Evolutionary conservation across 2,329 filamentous ascomycete genomes (phyloP), one percentile per base, ranked within the genome.

Genomic region (Mycogone perniciosa): DNA sequence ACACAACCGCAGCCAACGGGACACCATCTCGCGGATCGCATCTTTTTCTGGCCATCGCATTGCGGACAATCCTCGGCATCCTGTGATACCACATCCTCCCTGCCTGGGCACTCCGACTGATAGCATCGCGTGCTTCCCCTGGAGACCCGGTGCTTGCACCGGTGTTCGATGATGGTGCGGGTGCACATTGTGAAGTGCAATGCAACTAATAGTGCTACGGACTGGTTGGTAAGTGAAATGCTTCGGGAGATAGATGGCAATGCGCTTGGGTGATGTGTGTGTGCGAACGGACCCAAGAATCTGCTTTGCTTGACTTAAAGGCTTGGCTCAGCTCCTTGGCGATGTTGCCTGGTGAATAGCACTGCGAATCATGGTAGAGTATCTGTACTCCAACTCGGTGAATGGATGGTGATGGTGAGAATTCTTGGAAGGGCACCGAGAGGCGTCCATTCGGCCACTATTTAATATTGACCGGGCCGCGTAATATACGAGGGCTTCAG

Each of bases 111-210:
- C 27, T 63, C 52, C 5, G 62, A 60, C 39, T 55, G 53, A 46
- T 64, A 70, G 57, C 68, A 71, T 54, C 61, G 59, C 8, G 68
- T 68, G 45, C 62, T 65, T 44, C 68, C 68, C 30, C 68, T 59
- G 37, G 60, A 56, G 40, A 68, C 61, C 39, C 59, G 62, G 57
- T 71, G 68, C 48, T 66, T 64, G 60, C 68, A 71, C 50, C 59
- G 59, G 51, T 71, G 66, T 49, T 70, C 62, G 54, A 68, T 58
- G 31, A 67, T 29, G 39, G 58, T 62, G 39, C 58, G 62, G 43
- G 60, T 62, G 51, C 68, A 71, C 68, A 71, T 71, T 49, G 40
- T 35, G 29, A 13, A 27, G 26, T 38, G 38, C 31, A 26, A n/a
- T 20, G 20, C 20, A 20, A 20, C 20, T 20, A 20, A 20, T 20